Evolutionary conservation across 805 yeast species (phyloP), one percentile per base, ranked within the genome.

Genomic region (Komagataella phaffii): DNA sequence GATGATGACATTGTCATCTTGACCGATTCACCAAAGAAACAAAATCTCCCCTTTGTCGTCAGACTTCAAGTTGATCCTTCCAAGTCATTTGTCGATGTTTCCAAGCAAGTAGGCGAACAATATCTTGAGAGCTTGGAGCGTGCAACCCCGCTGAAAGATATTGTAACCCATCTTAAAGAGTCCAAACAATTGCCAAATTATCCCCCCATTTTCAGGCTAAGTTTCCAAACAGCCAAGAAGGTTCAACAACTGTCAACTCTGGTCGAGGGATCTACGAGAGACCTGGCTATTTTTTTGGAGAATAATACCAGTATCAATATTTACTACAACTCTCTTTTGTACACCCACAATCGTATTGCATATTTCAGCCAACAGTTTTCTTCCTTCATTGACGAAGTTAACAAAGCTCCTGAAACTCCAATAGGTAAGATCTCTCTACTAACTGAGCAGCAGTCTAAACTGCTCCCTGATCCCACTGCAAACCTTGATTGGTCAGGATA

Each of bases 1-100:
- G 98, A 91, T 64, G 97, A 91, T 57, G 97, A 91, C 60, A 82
- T 93, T 50, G 82, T 85, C n/a, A 69, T 91, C 54, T 89, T 90
- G n/a, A 81, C 89, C 0, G 80, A 83, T 57, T 45, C 52, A 2
- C 30, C 50, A 5, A 65, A 75, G 23, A 58, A 67, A 2, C 65
- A 65, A 5, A 60, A 68, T 45, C 67, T 70, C 50, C 79, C 79
- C 24, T 77, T 81, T 56, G 81, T 87, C 17, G 63, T 88, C 24
- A 75, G 96, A 60, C 69, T 85, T 47, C 70, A 70, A 40, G 69
- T 88, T 54, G 75, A 78, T 50, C 79, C 86, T 40, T 66, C 70
- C 7, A 62, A 71, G 61, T 61, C 81, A 0, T 86, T 89, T 58
- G 53, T 58, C 1, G 78, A 81, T 45, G 68, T 90, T 50, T 66